A percentile compares a stretch with the other conserved stretches of the same genome.
These are phyloP conservation scores for Agaricus sinodeliciosus DNA, from an alignment of 768 basidiomycete genomes.

Conservation along the genomic window DNA sequence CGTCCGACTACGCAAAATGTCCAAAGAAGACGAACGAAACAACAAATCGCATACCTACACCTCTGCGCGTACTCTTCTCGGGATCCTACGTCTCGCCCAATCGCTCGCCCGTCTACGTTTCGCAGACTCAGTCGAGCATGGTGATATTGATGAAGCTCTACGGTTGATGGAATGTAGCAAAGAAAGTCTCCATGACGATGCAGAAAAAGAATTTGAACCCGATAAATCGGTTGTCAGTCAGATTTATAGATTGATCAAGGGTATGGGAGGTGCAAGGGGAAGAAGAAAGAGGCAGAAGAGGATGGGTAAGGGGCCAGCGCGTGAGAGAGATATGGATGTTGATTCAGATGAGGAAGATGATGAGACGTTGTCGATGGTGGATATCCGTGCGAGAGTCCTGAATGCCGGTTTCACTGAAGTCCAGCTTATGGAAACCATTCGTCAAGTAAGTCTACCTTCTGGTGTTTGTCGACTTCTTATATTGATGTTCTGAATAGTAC, in stretches of 20 bases:
- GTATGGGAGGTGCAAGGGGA: constrained; percentile 53
- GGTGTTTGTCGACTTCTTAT: background rate
- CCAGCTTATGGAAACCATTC: constrained; percentile 81
- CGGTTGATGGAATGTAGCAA: constrained; percentile 97
- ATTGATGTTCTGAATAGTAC: constrained; percentile 49
- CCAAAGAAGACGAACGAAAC: constrained; percentile 83
- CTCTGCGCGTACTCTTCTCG: constrained; percentile 92
- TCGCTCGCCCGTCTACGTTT: constrained; percentile 90
- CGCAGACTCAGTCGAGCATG: constrained; percentile 69
- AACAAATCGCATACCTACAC: constrained; percentile 93
- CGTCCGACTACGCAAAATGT: constrained; percentile 88
- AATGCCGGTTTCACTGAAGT: constrained; percentile 88
- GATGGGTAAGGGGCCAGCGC: constrained; percentile 62
- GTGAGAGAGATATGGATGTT: constrained; percentile 64
- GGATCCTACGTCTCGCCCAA: constrained; percentile 89
- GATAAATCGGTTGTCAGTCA: constrained; percentile 79
- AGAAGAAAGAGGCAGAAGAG: constrained; percentile 34
- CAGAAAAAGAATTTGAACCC: constrained; percentile 56
- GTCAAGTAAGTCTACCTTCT: constrained; percentile 46
- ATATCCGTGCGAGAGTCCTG: constrained; percentile 81
- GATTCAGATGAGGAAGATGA: constrained; percentile 68
- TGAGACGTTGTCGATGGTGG: constrained; percentile 74
- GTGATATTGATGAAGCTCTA: constrained; percentile 94
- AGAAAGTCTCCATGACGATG: constrained; percentile 79
- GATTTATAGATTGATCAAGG: constrained; percentile 88